These are phyloP conservation scores for Kappamyces sp. DNA, from an alignment of 192 early-diverging fungal species.

Conservation along the genomic window DNA sequence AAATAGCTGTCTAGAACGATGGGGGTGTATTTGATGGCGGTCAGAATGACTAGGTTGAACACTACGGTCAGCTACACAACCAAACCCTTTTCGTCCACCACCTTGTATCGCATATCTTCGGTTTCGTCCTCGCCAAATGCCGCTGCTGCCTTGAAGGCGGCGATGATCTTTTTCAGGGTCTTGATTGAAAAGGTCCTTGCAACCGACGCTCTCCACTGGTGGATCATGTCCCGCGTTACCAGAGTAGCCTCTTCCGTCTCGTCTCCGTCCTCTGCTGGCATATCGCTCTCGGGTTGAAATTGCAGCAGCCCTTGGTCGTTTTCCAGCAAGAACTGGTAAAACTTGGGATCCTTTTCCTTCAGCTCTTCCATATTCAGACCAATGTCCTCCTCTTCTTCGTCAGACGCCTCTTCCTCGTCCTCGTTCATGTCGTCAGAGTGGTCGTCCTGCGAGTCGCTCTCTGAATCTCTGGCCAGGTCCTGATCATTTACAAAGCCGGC, in stretches of 20 bases:
- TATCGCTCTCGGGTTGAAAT: constrained; percentile 50
- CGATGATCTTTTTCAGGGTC: constrained; percentile 64
- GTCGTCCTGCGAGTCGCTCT: constrained; percentile 56
- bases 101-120: constrained; percentile 55
- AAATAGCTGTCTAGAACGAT: constrained; percentile 66
- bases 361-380: constrained; percentile 58
- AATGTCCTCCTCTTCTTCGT: constrained; percentile 53
- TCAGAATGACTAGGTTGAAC: constrained; percentile 77
- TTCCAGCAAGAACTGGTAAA: constrained; percentile 85
- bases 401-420: constrained; percentile 43
- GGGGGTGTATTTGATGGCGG: constrained; percentile 65
- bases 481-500: constrained; percentile 15
- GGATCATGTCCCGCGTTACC: constrained; percentile 73
- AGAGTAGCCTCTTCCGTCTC: constrained; percentile 41
- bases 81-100: constrained; percentile 42
- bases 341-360: constrained; percentile 82
- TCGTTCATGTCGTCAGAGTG: constrained; percentile 35
- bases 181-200: constrained; percentile 56
- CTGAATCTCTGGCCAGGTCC: constrained; percentile 49
- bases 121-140: constrained; percentile 66
- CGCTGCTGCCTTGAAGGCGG: constrained; percentile 79
- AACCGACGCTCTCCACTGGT: constrained; percentile 60
- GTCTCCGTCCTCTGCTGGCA: constrained; percentile 27
- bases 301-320: constrained; percentile 78
- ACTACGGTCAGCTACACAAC: constrained; percentile 40